These are phyloP conservation scores for Saccharomycopsis sp. DNA, from an alignment of 805 yeast species.

Conservation along the genomic window DNA sequence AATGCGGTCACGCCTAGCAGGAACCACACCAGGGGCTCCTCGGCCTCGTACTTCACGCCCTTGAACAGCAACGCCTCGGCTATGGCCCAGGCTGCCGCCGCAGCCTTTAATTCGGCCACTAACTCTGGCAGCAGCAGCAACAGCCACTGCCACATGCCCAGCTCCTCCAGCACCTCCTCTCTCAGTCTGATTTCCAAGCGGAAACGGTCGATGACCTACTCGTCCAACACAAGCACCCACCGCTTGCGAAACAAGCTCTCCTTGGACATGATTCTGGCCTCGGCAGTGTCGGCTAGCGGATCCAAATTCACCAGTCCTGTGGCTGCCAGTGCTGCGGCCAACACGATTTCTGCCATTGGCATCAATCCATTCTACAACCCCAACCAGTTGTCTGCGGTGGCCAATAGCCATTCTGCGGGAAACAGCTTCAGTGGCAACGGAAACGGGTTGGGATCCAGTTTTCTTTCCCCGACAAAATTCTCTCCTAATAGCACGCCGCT, in stretches of 20 bases:
- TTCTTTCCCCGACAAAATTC: slow-evolving; percentile 11
- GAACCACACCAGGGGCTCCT: slow-evolving; percentile 15
- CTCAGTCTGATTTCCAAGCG: not conserved
- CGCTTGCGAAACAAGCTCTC: slow-evolving; percentile 2
- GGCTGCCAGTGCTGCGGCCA: not conserved
- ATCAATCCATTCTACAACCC: slow-evolving; percentile 18
- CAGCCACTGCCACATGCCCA: not conserved
- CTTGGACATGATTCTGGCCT: not conserved
- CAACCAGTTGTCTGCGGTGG: not conserved
- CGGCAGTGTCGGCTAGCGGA: not conserved
- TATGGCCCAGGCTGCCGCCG: slow-evolving; percentile 6
- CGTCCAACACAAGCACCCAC: slow-evolving; percentile 3
- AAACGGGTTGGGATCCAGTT: not conserved
- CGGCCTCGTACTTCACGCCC: slow-evolving; percentile 17
- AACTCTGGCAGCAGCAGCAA: not conserved
- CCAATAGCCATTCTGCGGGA: not conserved
- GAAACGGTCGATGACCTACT: slow-evolving; percentile 7
- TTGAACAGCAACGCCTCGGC: not conserved
- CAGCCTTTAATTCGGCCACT: not conserved
- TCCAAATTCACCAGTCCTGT: slow-evolving; percentile 1
- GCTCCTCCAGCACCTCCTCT: not conserved
- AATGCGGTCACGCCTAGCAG: slow-evolving; percentile 2
- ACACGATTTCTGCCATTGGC: slow-evolving; percentile 2
- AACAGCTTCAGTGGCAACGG: not conserved
- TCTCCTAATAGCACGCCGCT: not conserved